A percentile compares a stretch with the other conserved stretches of the same genome.
Conservation (phyloP, 2,329 filamentous ascomycete species). For the Davidsoniella eucalypti region DNA sequence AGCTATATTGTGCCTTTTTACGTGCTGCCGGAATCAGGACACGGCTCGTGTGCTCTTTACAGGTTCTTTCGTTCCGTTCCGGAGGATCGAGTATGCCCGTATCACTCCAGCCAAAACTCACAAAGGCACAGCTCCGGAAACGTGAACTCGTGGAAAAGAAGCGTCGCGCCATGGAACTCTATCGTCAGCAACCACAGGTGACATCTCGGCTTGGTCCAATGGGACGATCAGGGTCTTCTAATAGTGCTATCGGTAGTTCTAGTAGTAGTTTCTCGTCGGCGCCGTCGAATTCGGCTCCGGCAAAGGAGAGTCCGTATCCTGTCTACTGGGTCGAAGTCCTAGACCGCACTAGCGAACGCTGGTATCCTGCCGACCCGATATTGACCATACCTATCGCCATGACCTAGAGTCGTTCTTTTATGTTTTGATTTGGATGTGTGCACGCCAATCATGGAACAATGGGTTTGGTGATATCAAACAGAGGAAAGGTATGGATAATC, state of each 20-base stretch:
- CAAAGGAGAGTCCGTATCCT: constrained; percentile 59
- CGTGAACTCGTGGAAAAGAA: constrained; percentile 19
- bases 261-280: neutral
- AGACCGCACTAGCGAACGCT: constrained; percentile 73
- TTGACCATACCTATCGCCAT: no score
- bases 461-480: no score
- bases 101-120: constrained; percentile 20
- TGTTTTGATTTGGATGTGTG: no score
- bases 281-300: constrained; percentile 17
- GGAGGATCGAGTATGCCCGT: constrained; percentile 30
- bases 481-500: no score
- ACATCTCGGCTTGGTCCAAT: no score
- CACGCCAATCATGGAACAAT: no score
- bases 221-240: neutral
- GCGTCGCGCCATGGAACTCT: constrained; percentile 7
- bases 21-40: constrained; percentile 67
- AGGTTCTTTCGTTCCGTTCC: constrained; percentile 55
- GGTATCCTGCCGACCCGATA: constrained; percentile 78
- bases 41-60: constrained; percentile 77
- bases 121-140: constrained; percentile 16
- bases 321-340: constrained; percentile 93
- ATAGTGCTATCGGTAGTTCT: no score
- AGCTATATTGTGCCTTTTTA: constrained; percentile 77
- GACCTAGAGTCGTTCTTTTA: no score
- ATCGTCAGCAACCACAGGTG: neutral